A percentile compares a stretch with the other conserved stretches of the same genome.
phyloP scores from a whole-genome alignment of 2,329 filamentous ascomycete genomes.

The Cyphellophora attinorum region DNA sequence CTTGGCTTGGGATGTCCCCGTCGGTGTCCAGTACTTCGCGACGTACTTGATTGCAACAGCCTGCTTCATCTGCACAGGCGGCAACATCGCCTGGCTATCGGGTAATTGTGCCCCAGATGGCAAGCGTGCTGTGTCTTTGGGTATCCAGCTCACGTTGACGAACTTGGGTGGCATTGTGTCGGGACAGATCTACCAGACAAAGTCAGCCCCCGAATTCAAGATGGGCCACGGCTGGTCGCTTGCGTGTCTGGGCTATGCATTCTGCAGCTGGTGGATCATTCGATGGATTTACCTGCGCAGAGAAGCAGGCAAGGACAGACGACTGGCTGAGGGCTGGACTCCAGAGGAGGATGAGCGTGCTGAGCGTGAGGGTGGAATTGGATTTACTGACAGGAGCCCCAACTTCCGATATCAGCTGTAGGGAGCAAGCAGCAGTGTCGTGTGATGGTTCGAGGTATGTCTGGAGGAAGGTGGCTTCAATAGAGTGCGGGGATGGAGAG shows the following conservation, averaged over 20 bases:
- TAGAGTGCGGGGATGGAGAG: too few species aligned
- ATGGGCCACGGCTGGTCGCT: slow-evolving; percentile 13
- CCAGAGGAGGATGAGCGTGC: slow-evolving; percentile 7
- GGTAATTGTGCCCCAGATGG: slow-evolving; percentile 23
- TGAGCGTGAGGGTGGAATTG: too few species aligned
- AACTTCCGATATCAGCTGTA: slow-evolving; percentile 13
- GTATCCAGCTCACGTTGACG: slow-evolving; percentile 37
- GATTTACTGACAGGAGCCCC: slow-evolving; percentile 13
- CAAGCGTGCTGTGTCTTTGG: slow-evolving; percentile 28
- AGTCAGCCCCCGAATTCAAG: slow-evolving; percentile 8
- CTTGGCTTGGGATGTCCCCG: slow-evolving; percentile 16
- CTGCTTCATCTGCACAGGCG: slow-evolving; percentile 24
- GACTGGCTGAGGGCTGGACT: slow-evolving; percentile 8
- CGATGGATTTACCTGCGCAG: slow-evolving; percentile 9
- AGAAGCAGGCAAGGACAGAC: slow-evolving; percentile 7
- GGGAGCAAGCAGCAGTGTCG: too few species aligned
- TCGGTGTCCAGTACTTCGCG: slow-evolving; percentile 21
- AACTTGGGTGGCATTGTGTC: slow-evolving; percentile 38
- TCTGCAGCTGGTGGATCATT: slow-evolving; percentile 9
- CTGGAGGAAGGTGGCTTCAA: too few species aligned
- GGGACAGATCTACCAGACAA: slow-evolving; percentile 14
- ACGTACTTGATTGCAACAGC: slow-evolving; percentile 21
- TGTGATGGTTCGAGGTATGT: too few species aligned
- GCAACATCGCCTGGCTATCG: slow-evolving; percentile 20
- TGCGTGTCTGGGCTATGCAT: slow-evolving; percentile 9